phyloP scores from a whole-genome alignment of 169 alveolate genomes.

The Perkinsus chesapeaki region DNA sequence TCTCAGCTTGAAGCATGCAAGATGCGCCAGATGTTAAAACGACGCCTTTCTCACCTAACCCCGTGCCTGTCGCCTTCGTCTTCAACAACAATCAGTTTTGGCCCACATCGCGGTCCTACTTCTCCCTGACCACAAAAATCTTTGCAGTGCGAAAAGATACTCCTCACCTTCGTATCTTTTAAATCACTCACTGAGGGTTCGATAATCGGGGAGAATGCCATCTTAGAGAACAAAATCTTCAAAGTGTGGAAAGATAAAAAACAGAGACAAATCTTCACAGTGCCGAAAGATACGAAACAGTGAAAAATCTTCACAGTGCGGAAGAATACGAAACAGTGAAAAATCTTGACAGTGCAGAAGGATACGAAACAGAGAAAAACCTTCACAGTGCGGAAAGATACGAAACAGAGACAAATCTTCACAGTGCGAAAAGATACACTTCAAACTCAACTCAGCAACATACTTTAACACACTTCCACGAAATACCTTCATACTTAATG shows the following conservation, averaged over 20 bases:
- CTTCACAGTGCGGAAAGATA: neutral
- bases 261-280: no score
- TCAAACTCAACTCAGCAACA: neutral
- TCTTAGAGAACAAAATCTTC: no score
- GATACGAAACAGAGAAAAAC: no score
- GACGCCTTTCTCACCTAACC: neutral
- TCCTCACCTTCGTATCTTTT: no score
- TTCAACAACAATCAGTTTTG: neutral
- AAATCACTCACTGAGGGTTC: no score
- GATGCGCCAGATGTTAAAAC: neutral
- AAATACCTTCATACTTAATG: neutral
- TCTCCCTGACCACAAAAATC: neutral
- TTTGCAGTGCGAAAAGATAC: neutral
- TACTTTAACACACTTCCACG: neutral
- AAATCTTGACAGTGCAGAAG: no score
- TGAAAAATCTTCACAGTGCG: no score
- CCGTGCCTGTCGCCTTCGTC: neutral
- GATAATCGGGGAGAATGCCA: no score
- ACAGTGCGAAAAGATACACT: neutral
- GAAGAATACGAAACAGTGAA: no score
- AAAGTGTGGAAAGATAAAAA: no score
- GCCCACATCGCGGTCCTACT: neutral
- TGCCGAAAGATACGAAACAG: no score
- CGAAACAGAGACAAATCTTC: neutral
- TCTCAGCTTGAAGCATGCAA: neutral